Conservation (phyloP, 352 stramenopile genomes). For the Globisporangium barbulae region DNA sequence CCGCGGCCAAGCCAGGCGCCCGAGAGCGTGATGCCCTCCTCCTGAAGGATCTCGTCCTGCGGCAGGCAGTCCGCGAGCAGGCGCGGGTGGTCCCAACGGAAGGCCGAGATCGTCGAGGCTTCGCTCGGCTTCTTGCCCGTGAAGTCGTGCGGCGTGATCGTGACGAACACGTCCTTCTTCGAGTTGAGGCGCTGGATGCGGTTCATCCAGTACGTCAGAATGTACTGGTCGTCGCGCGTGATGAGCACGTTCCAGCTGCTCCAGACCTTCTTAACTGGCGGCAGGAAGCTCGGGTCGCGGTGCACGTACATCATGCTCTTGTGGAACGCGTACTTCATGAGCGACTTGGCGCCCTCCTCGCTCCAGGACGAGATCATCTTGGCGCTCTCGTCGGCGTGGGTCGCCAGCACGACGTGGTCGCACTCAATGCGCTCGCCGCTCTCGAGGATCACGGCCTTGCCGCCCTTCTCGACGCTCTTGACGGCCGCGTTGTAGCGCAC, state of each 20-base stretch:
- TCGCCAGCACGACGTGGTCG: slow-evolving; percentile 83
- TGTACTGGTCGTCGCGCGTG: slow-evolving; percentile 79
- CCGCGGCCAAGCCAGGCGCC: slow-evolving; percentile 77
- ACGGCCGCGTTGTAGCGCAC: slow-evolving; percentile 78
- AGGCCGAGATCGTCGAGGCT: slow-evolving; percentile 58
- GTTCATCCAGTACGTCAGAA: slow-evolving; percentile 90
- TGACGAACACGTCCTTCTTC: slow-evolving; percentile 86
- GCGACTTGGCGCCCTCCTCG: slow-evolving; percentile 50
- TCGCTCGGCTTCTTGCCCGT: slow-evolving; percentile 49
- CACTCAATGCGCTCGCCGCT: slow-evolving; percentile 73
- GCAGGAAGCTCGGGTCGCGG: slow-evolving; percentile 71
- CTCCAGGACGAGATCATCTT: slow-evolving; percentile 70
- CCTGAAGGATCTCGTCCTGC: slow-evolving; percentile 85
- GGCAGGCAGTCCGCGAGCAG: slow-evolving; percentile 79
- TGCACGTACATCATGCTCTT: slow-evolving; percentile 89
- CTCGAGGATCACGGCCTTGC: slow-evolving; percentile 75
- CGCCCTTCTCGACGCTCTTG: slow-evolving; percentile 62
- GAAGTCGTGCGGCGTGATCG: slow-evolving; percentile 80
- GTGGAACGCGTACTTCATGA: slow-evolving; percentile 84
- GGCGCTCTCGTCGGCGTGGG: slow-evolving; percentile 76
- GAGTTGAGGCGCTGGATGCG: slow-evolving; percentile 84
- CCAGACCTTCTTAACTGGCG: slow-evolving; percentile 75
- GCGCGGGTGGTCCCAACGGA: slow-evolving; percentile 85
- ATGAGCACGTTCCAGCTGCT: slow-evolving; percentile 87
- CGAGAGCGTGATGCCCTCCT: slow-evolving; percentile 81